Conservation (phyloP, 192 early-diverging fungal species). For the Neocallimastix lanati region DNA sequence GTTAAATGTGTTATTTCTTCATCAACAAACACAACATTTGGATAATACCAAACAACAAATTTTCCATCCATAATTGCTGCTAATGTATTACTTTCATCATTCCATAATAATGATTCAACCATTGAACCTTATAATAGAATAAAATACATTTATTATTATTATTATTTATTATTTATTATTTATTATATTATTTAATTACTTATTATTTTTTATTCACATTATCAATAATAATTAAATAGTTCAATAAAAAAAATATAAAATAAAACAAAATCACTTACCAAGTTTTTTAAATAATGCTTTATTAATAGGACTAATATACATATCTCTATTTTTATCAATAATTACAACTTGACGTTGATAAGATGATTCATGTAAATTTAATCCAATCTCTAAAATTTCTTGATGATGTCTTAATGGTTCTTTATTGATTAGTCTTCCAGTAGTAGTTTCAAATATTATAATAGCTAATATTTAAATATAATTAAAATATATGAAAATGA, state of each 20-base stretch:
- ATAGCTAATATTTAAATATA: slow-evolving; percentile 15
- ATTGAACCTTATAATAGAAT: slow-evolving; percentile 14
- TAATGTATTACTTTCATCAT: slow-evolving; percentile 28
- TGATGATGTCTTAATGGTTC: slow-evolving; percentile 19
- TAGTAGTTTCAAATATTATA: slow-evolving; percentile 23
- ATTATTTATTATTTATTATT: neutral
- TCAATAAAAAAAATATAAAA: no score
- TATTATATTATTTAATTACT: no score
- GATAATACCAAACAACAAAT: slow-evolving; percentile 38
- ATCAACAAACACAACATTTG: slow-evolving; percentile 37
- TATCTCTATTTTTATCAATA: slow-evolving; percentile 35
- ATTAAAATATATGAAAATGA: no score
- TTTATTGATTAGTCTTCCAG: slow-evolving; percentile 19
- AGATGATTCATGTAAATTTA: slow-evolving; percentile 17
- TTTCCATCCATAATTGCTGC: slow-evolving; percentile 28
- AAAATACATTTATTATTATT: neutral
- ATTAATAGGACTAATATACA: slow-evolving; percentile 21
- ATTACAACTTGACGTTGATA: slow-evolving; percentile 19
- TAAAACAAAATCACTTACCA: no score
- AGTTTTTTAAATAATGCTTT: slow-evolving; percentile 25
- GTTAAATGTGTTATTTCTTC: slow-evolving; percentile 31
- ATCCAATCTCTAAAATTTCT: slow-evolving; percentile 21
- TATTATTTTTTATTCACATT: no score
- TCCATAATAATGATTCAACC: slow-evolving; percentile 36
- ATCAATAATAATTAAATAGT: no score